Conservation (phyloP, 352 stramenopile species). For the Blastocystis sp. region DNA sequence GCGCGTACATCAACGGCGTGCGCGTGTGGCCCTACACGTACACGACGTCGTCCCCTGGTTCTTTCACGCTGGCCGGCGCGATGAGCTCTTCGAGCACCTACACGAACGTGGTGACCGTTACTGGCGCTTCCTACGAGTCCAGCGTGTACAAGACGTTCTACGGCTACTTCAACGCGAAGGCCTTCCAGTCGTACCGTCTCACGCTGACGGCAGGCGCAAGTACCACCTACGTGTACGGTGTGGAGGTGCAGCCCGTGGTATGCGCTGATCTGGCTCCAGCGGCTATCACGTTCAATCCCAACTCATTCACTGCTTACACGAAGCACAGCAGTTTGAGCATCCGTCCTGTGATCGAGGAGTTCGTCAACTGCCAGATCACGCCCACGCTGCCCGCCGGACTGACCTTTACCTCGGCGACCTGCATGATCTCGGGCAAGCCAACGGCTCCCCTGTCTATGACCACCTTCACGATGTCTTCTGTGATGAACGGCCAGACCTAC, state of each 20-base stretch:
- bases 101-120: background rate
- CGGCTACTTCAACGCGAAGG: background rate
- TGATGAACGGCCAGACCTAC: background rate
- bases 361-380: background rate
- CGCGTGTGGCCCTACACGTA: background rate
- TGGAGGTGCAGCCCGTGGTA: constrained; percentile 44
- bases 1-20: constrained; percentile 24
- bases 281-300: background rate
- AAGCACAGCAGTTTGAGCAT: constrained; percentile 13
- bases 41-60: background rate
- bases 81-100: background rate
- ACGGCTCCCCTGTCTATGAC: background rate
- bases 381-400: constrained; percentile 5
- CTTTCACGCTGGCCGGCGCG: background rate
- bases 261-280: background rate
- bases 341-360: background rate
- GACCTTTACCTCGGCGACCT: background rate
- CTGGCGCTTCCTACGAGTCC: background rate
- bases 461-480: background rate
- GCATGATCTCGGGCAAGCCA: background rate
- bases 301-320: constrained; percentile 1
- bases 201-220: background rate
- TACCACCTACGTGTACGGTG: constrained; percentile 2
- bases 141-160: background rate
- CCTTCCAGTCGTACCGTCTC: background rate